These are phyloP conservation scores for Salix koriyanagi DNA, from an alignment of 345 rosid species.

Conservation along the genomic window DNA sequence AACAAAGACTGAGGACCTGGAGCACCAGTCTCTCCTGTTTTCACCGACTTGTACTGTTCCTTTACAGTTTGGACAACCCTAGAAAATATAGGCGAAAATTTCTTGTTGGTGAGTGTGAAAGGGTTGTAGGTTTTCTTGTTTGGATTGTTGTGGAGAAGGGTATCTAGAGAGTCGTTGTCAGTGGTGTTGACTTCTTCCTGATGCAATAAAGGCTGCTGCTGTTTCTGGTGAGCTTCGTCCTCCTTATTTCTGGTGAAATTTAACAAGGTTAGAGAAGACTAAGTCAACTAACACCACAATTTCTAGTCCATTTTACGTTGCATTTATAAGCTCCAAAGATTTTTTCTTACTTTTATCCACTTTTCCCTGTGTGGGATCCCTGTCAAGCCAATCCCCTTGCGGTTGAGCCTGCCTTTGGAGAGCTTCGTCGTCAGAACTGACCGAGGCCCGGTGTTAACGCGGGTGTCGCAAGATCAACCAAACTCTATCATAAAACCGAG, in stretches of 20 bases:
- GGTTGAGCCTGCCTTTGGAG: not conserved
- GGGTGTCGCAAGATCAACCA: too few species aligned
- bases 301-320: too few species aligned
- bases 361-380: not conserved
- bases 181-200: constrained; percentile 3
- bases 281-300: not conserved
- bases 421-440: too few species aligned
- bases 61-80: not conserved
- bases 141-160: constrained; percentile 23
- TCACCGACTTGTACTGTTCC: constrained; percentile 8
- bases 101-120: not conserved
- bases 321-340: too few species aligned
- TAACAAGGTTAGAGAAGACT: not conserved
- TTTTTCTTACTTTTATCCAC: not conserved
- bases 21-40: not conserved
- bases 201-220: not conserved
- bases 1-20: not conserved
- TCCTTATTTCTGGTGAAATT: not conserved
- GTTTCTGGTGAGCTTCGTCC: not conserved
- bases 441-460: too few species aligned
- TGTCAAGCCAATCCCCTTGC: not conserved
- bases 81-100: not conserved
- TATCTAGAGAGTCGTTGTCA: constrained; percentile 21
- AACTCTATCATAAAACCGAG: too few species aligned
- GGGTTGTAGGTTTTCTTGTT: constrained; percentile 14